Conservation (phyloP, 2,329 filamentous ascomycete genomes). For the Fusarium drepaniforme region DNA sequence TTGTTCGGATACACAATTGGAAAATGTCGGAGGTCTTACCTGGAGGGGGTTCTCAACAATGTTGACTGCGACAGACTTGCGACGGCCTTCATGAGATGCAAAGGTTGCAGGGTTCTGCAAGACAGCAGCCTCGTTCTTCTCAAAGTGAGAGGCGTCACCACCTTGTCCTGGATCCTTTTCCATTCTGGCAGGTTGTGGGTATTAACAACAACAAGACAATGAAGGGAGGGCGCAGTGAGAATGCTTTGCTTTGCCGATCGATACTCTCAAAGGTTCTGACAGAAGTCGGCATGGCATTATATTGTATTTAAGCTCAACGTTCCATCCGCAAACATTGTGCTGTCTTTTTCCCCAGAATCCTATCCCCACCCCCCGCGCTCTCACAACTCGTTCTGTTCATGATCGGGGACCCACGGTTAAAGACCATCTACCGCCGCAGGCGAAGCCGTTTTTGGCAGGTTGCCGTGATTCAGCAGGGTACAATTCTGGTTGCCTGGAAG, state of each 20-base stretch:
- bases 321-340: not conserved
- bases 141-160: conserved; percentile 1
- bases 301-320: not conserved
- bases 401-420: not conserved
- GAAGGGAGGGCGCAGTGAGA: not conserved
- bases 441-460: conserved; percentile 1
- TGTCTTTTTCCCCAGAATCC: not conserved
- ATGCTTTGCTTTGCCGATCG: not conserved
- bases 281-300: not conserved
- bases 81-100: not conserved
- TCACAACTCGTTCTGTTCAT: not conserved
- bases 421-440: not conserved
- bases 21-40: not conserved
- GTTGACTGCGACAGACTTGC: not conserved
- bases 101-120: not conserved
- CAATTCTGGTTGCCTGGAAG: conserved; percentile 2
- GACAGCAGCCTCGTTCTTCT: not conserved
- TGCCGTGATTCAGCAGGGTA: not conserved
- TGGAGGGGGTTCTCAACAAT: not conserved
- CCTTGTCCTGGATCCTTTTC: conserved; percentile 1
- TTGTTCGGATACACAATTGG: not conserved
- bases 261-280: not conserved
- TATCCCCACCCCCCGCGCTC: not conserved
- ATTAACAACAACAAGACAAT: not conserved
- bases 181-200: not conserved